Conservation (phyloP, 768 basidiomycete species). For the Lactarius psammicola region DNA sequence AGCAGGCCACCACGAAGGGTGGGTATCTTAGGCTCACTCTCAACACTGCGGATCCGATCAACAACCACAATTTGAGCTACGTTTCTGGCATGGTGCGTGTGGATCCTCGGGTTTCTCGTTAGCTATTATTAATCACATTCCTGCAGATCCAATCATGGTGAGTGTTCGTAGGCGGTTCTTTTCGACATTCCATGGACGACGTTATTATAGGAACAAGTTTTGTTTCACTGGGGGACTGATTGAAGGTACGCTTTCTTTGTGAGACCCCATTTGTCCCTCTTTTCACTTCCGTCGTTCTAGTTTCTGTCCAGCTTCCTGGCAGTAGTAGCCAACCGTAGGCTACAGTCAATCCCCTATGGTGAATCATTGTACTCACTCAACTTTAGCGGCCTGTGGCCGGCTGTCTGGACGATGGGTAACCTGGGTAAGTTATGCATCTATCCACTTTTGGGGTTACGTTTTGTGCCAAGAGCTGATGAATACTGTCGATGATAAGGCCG, state of each 20-base stretch:
- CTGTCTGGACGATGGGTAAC: constrained; percentile 64
- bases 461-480: neutral
- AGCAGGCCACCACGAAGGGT: constrained; percentile 47
- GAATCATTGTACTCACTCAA: constrained; percentile 30
- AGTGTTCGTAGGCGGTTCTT: constrained; percentile 15
- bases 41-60: constrained; percentile 36
- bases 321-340: constrained; percentile 17
- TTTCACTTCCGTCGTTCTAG: constrained; percentile 2
- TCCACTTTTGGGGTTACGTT: neutral
- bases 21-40: constrained; percentile 54
- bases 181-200: constrained; percentile 1
- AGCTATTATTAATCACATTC: neutral
- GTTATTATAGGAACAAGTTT: constrained; percentile 56
- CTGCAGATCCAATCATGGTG: constrained; percentile 35
- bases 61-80: constrained; percentile 50
- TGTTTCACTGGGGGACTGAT: constrained; percentile 81
- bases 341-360: neutral
- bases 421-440: constrained; percentile 48
- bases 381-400: constrained; percentile 49
- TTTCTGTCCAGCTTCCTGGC: constrained; percentile 27
- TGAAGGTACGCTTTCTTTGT: constrained; percentile 37
- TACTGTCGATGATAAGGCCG: constrained; percentile 47
- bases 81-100: constrained; percentile 36
- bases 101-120: constrained; percentile 24
- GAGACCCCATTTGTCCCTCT: neutral